Evolutionary conservation across 495 filamentous ascomycete species (phyloP).

Genomic region (Aspergillus olivimuriae): DNA sequence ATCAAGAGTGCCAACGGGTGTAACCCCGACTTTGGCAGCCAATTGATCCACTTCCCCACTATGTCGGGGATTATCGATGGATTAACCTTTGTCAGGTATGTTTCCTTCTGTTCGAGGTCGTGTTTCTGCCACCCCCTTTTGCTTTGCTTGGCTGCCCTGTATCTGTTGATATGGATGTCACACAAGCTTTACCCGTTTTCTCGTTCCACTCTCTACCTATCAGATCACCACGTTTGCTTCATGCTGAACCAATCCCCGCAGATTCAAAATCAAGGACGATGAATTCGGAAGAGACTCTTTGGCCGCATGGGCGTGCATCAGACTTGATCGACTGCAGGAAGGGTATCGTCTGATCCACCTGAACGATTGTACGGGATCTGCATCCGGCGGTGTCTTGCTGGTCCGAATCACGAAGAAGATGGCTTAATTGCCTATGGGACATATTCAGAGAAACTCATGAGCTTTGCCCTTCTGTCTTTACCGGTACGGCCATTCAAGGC

Average conservation of each 20-base stretch:
- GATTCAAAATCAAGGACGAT: slow-evolving; percentile 82
- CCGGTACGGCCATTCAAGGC: too few relatives aligned
- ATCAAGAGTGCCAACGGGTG: slow-evolving; percentile 55
- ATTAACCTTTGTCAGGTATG: slow-evolving; percentile 72
- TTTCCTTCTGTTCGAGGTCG: slow-evolving; percentile 12
- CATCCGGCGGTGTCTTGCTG: slow-evolving; percentile 59
- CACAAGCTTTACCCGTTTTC: background rate
- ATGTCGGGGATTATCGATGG: slow-evolving; percentile 66
- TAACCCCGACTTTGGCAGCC: slow-evolving; percentile 64
- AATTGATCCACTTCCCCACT: slow-evolving; percentile 55
- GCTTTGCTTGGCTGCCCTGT: too few relatives aligned
- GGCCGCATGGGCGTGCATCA: slow-evolving; percentile 82
- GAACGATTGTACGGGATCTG: slow-evolving; percentile 54
- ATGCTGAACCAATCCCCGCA: slow-evolving; percentile 18
- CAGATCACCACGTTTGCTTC: background rate
- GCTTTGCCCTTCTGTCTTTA: too few relatives aligned
- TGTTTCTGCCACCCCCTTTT: background rate
- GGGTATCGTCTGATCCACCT: slow-evolving; percentile 76
- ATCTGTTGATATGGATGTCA: background rate
- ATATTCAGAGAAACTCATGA: too few relatives aligned
- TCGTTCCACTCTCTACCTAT: background rate
- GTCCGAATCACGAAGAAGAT: slow-evolving; percentile 59
- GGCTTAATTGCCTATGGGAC: background rate
- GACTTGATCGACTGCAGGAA: slow-evolving; percentile 67
- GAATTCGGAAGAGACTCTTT: slow-evolving; percentile 68